Percentiles rank a stretch among this genome's conserved stretches.
phyloP scores from a whole-genome alignment of 345 rosid species.

The Geranium brycei region DNA sequence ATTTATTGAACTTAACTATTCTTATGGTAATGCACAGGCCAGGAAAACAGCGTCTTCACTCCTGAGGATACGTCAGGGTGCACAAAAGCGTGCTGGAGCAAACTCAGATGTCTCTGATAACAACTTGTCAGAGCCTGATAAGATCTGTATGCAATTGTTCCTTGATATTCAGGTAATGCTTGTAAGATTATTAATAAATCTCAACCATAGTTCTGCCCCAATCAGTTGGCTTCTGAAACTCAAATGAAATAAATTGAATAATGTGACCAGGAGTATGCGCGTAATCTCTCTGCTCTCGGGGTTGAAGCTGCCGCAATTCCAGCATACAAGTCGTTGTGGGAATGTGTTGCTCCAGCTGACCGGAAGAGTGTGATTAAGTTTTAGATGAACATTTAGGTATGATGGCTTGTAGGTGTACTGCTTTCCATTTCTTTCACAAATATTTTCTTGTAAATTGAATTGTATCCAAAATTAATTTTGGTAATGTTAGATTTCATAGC shows the following conservation, averaged over 20 bases:
- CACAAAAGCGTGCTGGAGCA: constrained; percentile 81
- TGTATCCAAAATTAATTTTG: too few relatives aligned
- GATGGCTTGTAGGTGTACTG: constrained; percentile 1
- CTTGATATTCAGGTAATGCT: constrained; percentile 79
- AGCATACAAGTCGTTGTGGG: constrained; percentile 70
- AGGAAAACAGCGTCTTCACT: constrained; percentile 78
- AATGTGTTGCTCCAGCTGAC: constrained; percentile 77
- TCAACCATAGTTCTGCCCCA: too few relatives aligned
- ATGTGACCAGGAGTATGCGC: constrained; percentile 65
- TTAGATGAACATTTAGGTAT: constrained; percentile 12
- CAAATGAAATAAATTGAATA: not conserved
- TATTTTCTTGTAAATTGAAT: not conserved
- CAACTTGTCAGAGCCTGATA: constrained; percentile 71
- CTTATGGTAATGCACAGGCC: constrained; percentile 34
- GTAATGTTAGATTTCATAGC: not conserved
- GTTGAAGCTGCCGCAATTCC: constrained; percentile 54
- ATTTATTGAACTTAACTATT: constrained; percentile 1
- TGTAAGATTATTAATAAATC: not conserved
- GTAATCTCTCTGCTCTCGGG: constrained; percentile 55
- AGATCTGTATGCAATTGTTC: constrained; percentile 87
- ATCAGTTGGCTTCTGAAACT: not conserved
- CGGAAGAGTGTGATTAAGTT: constrained; percentile 35
- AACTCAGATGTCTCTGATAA: constrained; percentile 71
- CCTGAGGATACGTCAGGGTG: constrained; percentile 79
- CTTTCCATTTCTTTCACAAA: not conserved